Base-by-base conservation (phyloP, 495 filamentous ascomycete species). In the Penicillium macrosclerotiorum region DNA sequence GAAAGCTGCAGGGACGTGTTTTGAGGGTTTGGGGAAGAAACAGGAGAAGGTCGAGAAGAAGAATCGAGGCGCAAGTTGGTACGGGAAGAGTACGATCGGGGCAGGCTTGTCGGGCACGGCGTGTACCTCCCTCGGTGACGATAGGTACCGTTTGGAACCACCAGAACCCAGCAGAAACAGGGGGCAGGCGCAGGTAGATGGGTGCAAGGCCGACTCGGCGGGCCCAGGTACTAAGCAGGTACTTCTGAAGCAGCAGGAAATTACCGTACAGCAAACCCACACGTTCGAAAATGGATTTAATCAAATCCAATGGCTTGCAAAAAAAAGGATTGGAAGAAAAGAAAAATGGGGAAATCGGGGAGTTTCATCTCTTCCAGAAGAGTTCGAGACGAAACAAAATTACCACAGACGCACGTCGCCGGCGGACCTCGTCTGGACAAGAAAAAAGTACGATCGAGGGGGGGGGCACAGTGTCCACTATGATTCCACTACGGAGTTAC, bases 1-100 rank as follows among this genome's bases (percentile, higher is more conserved):
- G 65, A 58, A 63, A 64, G 63, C 65, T 65, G 67, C 67, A 71
- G 67, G 59, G 57, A 59, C 25, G 38, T 30, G 37, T 41, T 41
- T 30, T 61, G 49, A 47, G 51, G 30, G 50, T 50, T 49, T 50
- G 45, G 37, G 36, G 33, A 25, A 38, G 4, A 20, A 45, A 35
- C 18, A 26, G 34, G 20, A 23, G 33, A 13, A 16, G 29, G 25
- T 37, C 37, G 38, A 25, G 55, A 46, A 45, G 14, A 30, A 51
- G 26, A 16, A 36, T 17, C n/a, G n/a, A n/a, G n/a, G n/a, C n/a
- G n/a, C n/a, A n/a, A n/a, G n/a, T n/a, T n/a, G n/a, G n/a, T n/a
- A n/a, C n/a, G n/a, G n/a, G n/a, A n/a, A n/a, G n/a, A n/a, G n/a
- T n/a, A n/a, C n/a, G n/a, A n/a, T n/a, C n/a, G n/a, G n/a, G n/a